Evolutionary conservation across 2,329 filamentous ascomycete species (phyloP).

Genomic region (Fusarium verrucosum): DNA sequence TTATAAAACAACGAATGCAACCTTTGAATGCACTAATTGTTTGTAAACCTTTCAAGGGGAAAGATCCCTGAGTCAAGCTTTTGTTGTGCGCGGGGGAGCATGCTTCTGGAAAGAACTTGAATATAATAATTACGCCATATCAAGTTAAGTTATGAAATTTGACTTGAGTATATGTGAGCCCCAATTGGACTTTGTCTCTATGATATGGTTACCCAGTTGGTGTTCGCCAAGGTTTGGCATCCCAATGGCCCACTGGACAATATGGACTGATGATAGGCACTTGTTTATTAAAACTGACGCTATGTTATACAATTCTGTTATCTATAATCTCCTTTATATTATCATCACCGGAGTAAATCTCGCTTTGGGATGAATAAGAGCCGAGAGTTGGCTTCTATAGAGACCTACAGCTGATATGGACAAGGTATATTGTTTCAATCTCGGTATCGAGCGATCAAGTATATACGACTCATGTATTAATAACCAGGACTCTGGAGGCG

Average conservation of each 20-base stretch:
- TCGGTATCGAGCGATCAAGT: slow-evolving; percentile 12
- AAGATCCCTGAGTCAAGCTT: background rate
- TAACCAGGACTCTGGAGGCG: background rate
- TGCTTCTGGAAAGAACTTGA: background rate
- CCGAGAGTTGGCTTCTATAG: background rate
- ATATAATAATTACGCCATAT: background rate
- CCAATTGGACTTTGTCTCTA: background rate
- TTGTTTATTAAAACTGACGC: background rate
- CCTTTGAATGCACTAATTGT: background rate
- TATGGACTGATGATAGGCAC: background rate
- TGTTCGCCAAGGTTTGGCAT: background rate
- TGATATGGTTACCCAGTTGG: background rate
- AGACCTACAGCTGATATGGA: background rate
- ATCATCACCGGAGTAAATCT: background rate
- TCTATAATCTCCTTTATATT: background rate
- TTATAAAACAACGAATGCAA: background rate
- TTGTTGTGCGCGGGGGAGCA: background rate
- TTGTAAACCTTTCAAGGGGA: background rate
- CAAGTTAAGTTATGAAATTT: background rate
- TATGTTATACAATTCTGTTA: background rate
- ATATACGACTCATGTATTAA: slow-evolving; percentile 10
- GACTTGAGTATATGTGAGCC: background rate
- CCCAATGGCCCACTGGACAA: background rate
- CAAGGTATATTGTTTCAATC: slow-evolving; percentile 23
- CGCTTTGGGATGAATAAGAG: background rate